Evolutionary conservation across 2,329 filamentous ascomycete genomes (phyloP).

Genomic region (Apiospora hydei): DNA sequence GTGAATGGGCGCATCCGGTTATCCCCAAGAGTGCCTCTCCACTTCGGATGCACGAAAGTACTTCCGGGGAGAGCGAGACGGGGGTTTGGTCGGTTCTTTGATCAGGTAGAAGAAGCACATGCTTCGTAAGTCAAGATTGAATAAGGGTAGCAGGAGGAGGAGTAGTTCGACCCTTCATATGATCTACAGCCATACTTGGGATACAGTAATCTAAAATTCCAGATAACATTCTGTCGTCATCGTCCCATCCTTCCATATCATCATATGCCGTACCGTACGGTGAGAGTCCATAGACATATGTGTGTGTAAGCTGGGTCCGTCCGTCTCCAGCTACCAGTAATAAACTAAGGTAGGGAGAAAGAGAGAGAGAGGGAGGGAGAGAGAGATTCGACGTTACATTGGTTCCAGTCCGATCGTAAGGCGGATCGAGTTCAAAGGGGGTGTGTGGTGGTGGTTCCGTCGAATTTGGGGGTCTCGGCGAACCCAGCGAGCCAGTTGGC

Average conservation of each 20-base stretch:
- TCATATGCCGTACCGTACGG: neutral
- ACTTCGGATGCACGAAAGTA: neutral
- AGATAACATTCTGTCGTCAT: neutral
- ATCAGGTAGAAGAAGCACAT: neutral
- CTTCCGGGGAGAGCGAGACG: neutral
- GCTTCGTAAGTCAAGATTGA: neutral
- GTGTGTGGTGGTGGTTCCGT: no score
- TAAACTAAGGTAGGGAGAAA: no score
- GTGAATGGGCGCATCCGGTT: neutral
- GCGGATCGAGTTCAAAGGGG: neutral
- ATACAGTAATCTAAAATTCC: neutral
- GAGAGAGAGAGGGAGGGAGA: neutral
- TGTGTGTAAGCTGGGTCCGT: neutral
- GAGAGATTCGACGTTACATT: conserved; percentile 19
- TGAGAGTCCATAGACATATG: neutral
- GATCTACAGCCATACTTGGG: neutral
- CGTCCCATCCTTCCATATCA: neutral
- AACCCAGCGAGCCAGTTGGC: conserved; percentile 4
- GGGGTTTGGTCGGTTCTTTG: neutral
- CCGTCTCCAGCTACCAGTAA: neutral
- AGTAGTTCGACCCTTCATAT: neutral
- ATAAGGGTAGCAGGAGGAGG: neutral
- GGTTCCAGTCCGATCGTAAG: conserved; percentile 13
- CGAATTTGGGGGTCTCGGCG: neutral
- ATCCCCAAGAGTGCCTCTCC: neutral